phyloP scores from a whole-genome alignment of 371 early-diverging fungal species.

The Furculomyces boomerangus region DNA sequence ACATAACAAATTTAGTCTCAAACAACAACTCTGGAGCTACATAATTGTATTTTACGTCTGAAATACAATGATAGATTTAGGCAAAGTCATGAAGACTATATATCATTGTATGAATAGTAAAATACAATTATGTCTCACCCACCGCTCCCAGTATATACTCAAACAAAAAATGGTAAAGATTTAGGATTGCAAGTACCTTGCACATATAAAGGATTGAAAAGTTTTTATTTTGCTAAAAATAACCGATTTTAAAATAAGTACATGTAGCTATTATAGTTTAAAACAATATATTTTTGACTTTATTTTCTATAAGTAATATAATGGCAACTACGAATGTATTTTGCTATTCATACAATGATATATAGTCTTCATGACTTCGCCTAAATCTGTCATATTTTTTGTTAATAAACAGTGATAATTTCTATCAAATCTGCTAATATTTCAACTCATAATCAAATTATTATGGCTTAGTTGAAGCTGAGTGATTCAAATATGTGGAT shows the following conservation, averaged over 20 bases:
- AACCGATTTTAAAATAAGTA: too few relatives aligned
- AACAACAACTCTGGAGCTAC: neutral
- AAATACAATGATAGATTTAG: slow-evolving; percentile 1
- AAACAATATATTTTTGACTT: too few relatives aligned
- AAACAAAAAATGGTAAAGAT: neutral
- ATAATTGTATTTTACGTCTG: neutral
- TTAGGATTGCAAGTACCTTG: neutral
- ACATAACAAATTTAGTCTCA: neutral
- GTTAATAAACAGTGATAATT: too few relatives aligned
- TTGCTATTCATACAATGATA: slow-evolving; percentile 1
- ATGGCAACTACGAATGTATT: too few relatives aligned
- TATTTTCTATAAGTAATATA: too few relatives aligned
- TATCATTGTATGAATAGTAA: slow-evolving; percentile 1
- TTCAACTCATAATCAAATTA: too few relatives aligned
- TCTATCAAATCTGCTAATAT: too few relatives aligned
- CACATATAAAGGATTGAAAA: neutral
- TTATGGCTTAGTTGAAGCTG: too few relatives aligned
- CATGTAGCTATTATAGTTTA: too few relatives aligned
- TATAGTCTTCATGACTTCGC: neutral
- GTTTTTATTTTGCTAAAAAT: too few relatives aligned
- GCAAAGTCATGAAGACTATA: neutral
- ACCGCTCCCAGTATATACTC: neutral
- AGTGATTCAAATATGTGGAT: too few relatives aligned
- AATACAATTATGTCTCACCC: neutral
- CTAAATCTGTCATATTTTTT: neutral